Base-by-base conservation (phyloP, 441 rosid species). In the Melastoma candidum region DNA sequence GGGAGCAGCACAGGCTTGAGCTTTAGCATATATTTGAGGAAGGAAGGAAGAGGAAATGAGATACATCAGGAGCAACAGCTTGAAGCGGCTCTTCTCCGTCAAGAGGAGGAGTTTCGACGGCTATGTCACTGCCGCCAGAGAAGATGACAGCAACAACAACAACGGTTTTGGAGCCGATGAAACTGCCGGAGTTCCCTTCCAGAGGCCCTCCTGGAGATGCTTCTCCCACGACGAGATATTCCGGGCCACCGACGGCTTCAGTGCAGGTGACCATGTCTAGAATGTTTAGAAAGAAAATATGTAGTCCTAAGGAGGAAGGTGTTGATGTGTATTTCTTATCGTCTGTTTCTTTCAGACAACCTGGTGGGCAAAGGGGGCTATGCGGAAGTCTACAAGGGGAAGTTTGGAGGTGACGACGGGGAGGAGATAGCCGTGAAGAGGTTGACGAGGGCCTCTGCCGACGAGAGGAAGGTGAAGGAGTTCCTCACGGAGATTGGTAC, bases 401-500 rank as follows among this genome's bases (percentile, higher is more conserved):
- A 68, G 12, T 43, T 81, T 6, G 47, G 47, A 36, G 66, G 41
- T 8, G 8, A 8, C 41, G 7, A 65, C 12, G 84, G 87, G 13
- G 84, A 77, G 29, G 87, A 80, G 36, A 79, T 92, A 54, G 98
- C 98, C 0, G 92, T 92, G 68, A 92, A 92, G 68, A 82, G 87
- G 66, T 69, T 92, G 53, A 82, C 94, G 47, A 82, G 75, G 74
- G 74, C 71, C 57, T 71, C 76, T 10, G 71, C 65, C 61, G 95
- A 92, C 47, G 98, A 92, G 67, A 79, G 98, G 59, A 92, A 85
- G 76, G 95, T 79, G 70, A 88, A 82, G 70, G 96, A 88, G 44
- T 92, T 92, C 58, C 68, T 92, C 56, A 85, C 82, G 45, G 98
- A 92, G 77, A 92, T 92, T 62, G 98, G 98, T 39, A 88, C 96